Percentiles rank a stretch among this genome's conserved stretches.
These are phyloP conservation scores for Coniosporium apollinis DNA, from an alignment of 495 filamentous ascomycete genomes.

Conservation along the genomic window DNA sequence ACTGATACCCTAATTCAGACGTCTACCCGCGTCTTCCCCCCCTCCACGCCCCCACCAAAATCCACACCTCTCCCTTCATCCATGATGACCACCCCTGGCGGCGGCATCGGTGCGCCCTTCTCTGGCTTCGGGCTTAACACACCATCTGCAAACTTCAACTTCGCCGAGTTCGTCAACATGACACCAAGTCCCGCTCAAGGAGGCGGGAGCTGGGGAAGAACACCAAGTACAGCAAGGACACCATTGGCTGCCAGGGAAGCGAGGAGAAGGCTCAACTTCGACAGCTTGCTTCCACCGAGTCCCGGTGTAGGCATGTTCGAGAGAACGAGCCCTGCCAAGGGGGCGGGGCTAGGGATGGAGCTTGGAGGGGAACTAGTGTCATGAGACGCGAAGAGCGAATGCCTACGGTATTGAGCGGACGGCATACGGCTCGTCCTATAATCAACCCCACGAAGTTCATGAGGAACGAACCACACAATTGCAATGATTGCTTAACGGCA, in stretches of 20 bases:
- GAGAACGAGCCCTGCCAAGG: slow-evolving; percentile 10
- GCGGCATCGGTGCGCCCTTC: slow-evolving; percentile 38
- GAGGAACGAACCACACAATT: too few relatives aligned
- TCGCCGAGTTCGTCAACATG: slow-evolving; percentile 93
- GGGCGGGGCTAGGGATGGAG: slow-evolving; percentile 31
- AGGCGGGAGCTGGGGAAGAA: slow-evolving; percentile 47
- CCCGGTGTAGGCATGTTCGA: slow-evolving; percentile 18
- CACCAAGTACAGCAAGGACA: slow-evolving; percentile 37
- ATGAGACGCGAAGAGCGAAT: slow-evolving; percentile 8
- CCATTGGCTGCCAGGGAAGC: slow-evolving; percentile 38
- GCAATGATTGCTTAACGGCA: too few relatives aligned
- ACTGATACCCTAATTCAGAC: too few relatives aligned
- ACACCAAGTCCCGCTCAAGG: slow-evolving; percentile 85
- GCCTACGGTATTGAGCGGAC: too few relatives aligned
- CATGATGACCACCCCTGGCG: slow-evolving; percentile 76
- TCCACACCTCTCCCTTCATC: slow-evolving; percentile 63
- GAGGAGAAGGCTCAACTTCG: slow-evolving; percentile 49
- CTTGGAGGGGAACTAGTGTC: slow-evolving; percentile 38
- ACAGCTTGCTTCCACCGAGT: slow-evolving; percentile 40
- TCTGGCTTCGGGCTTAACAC: slow-evolving; percentile 41
- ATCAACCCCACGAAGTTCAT: too few relatives aligned
- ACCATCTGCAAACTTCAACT: slow-evolving; percentile 64
- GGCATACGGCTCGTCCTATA: neutral
- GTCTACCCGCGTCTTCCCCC: slow-evolving; percentile 40
- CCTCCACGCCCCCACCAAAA: slow-evolving; percentile 76